Percentiles rank a stretch among this genome's conserved stretches.
Evolutionary conservation across 2,329 filamentous ascomycete genomes (phyloP).

Genomic region (Pezicula radicicola): DNA sequence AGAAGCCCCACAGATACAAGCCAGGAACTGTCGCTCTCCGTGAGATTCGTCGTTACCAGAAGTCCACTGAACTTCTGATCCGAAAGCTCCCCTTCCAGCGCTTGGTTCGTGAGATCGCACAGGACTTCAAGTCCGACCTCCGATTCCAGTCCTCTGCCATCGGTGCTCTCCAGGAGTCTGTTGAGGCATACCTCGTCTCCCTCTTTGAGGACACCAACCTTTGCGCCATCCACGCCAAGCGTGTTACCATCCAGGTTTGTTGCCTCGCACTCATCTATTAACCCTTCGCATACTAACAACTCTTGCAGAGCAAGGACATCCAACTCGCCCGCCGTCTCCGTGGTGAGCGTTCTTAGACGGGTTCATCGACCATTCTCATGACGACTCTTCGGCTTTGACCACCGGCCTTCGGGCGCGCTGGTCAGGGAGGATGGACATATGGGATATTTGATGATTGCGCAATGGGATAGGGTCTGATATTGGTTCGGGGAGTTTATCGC

Average conservation of each 20-base stretch:
- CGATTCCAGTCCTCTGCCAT: constrained; percentile 99
- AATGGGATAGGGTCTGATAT: constrained; percentile 22
- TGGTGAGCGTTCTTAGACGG: constrained; percentile 79
- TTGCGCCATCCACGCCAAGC: constrained; percentile 98
- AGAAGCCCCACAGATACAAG: constrained; percentile 92
- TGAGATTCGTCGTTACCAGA: constrained; percentile 98
- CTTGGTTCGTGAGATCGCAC: constrained; percentile 93
- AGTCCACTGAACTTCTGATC: constrained; percentile 93
- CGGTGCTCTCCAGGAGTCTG: constrained; percentile 94
- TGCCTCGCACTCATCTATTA: constrained; percentile 2
- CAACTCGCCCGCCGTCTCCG: constrained; percentile 94
- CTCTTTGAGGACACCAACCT: constrained; percentile 97
- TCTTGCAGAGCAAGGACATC: constrained; percentile 71
- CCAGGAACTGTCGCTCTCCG: constrained; percentile 93
- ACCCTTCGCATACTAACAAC: constrained; percentile 1
- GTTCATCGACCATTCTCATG: constrained; percentile 7
- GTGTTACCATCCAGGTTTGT: constrained; percentile 72
- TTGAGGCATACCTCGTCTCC: constrained; percentile 97
- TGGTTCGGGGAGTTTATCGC: constrained; percentile 18
- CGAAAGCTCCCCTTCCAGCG: constrained; percentile 98
- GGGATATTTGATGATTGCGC: constrained; percentile 16
- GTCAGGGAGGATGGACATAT: constrained; percentile 1
- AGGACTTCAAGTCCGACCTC: constrained; percentile 92
- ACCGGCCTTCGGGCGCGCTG: constrained; percentile 4
- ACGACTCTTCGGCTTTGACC: constrained; percentile 7